Conservation (phyloP, 192 early-diverging fungal genomes). For the Coemansia sp. region DNA sequence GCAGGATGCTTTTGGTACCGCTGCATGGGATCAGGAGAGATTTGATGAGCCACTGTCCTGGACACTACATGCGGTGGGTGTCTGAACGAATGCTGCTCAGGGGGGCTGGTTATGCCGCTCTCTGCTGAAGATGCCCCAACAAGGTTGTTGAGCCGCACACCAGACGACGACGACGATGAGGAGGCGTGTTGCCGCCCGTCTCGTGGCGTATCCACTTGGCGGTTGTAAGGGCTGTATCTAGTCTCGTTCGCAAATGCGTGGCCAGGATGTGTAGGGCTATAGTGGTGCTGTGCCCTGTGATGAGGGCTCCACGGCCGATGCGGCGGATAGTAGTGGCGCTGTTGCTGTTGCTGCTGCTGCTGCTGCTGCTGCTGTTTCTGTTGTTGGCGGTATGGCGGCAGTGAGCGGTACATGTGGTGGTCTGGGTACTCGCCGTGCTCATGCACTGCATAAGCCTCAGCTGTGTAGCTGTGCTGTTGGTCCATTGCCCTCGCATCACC, state of each 20-base stretch:
- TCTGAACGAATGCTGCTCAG: conserved; percentile 20
- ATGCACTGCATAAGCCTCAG: neutral
- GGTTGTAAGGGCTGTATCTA: conserved; percentile 50
- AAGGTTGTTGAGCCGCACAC: conserved; percentile 15
- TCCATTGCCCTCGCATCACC: neutral
- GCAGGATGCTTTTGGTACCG: neutral
- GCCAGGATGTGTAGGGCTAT: conserved; percentile 27
- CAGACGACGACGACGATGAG: conserved; percentile 2
- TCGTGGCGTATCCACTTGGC: conserved; percentile 23
- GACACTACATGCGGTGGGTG: conserved; percentile 29
- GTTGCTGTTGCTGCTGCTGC: conserved; percentile 11
- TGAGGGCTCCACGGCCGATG: conserved; percentile 54
- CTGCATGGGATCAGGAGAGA: neutral
- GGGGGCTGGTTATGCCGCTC: neutral
- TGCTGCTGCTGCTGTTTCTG: conserved; percentile 12
- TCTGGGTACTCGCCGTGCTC: neutral
- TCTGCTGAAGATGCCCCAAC: conserved; percentile 10
- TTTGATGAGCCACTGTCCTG: neutral
- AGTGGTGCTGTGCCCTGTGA: conserved; percentile 38
- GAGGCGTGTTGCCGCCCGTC: conserved; percentile 37
- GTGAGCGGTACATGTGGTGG: neutral
- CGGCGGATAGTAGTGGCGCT: conserved; percentile 23
- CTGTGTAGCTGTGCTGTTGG: neutral
- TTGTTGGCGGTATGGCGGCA: conserved; percentile 13
- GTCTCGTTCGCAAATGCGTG: conserved; percentile 26